phyloP scores from a whole-genome alignment of 2,329 filamentous ascomycete species.

The Diaporthe ilicicola region DNA sequence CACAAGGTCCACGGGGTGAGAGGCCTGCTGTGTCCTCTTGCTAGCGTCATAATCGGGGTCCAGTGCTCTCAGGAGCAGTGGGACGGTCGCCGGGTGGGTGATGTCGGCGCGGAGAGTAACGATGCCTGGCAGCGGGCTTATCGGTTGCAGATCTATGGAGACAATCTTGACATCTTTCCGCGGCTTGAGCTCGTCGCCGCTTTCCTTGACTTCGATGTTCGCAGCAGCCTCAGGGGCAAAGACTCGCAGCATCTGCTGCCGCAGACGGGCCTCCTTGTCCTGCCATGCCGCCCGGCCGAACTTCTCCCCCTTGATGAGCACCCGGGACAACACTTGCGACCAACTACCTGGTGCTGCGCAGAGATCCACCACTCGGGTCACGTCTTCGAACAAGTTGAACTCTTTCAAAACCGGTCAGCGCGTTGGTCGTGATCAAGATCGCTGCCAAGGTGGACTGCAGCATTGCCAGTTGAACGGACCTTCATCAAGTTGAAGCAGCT shows the following conservation, averaged over 20 bases:
- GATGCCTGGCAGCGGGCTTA: slow-evolving; percentile 92
- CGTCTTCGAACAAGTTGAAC: slow-evolving; percentile 91
- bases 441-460: slow-evolving; percentile 22
- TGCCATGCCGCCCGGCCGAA: slow-evolving; percentile 89
- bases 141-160: slow-evolving; percentile 93
- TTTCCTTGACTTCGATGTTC: slow-evolving; percentile 29
- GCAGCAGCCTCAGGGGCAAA: slow-evolving; percentile 45
- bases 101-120: slow-evolving; percentile 94
- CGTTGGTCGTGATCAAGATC: slow-evolving; percentile 21
- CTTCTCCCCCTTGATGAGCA: slow-evolving; percentile 91
- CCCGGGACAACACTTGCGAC: slow-evolving; percentile 94
- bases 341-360: slow-evolving; percentile 96
- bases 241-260: slow-evolving; percentile 66
- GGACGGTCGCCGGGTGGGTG: slow-evolving; percentile 94
- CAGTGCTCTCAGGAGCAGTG: slow-evolving; percentile 84
- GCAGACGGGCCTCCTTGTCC: slow-evolving; percentile 76
- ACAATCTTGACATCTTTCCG: slow-evolving; percentile 89
- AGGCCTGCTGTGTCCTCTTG: slow-evolving; percentile 60
- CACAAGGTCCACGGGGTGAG: slow-evolving; percentile 88
- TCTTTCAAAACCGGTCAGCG: slow-evolving; percentile 59
- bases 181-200: slow-evolving; percentile 48
- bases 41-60: slow-evolving; percentile 72
- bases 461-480: slow-evolving; percentile 48
- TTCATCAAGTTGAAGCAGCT: slow-evolving; percentile 93
- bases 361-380: slow-evolving; percentile 92